Evolutionary conservation across 1,284 basidiomycete genomes (phyloP).

Genomic region (Sparassis latifolia): DNA sequence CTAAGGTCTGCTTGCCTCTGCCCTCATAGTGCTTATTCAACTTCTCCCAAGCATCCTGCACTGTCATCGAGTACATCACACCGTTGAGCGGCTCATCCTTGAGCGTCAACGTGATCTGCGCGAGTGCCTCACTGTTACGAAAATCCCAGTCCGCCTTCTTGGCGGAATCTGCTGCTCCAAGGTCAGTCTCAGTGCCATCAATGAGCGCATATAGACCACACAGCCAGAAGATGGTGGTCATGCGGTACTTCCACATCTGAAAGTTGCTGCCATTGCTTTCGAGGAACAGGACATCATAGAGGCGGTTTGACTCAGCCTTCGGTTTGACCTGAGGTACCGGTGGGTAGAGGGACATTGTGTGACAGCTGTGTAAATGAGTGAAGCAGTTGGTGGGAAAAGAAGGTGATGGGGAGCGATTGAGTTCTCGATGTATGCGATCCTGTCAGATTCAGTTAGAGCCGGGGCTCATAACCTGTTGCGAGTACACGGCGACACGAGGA

Average conservation of each 20-base stretch:
- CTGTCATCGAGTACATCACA: slow-evolving; percentile 7
- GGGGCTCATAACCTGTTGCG: no score
- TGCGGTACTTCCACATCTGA: slow-evolving; percentile 14
- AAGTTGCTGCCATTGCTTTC: slow-evolving; percentile 16
- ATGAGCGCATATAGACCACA: slow-evolving; percentile 7
- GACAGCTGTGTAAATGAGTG: no score
- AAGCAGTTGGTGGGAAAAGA: no score
- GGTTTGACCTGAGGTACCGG: no score
- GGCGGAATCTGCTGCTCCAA: neutral
- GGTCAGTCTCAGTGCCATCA: neutral
- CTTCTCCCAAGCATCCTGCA: slow-evolving; percentile 11
- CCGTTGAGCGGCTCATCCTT: slow-evolving; percentile 15
- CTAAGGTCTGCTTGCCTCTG: slow-evolving; percentile 14
- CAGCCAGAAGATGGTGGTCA: slow-evolving; percentile 11
- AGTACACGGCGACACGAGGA: no score
- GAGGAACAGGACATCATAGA: slow-evolving; percentile 12
- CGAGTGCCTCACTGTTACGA: slow-evolving; percentile 9
- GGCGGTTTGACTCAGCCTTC: slow-evolving; percentile 5
- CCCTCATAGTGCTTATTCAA: slow-evolving; percentile 12
- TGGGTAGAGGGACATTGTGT: no score
- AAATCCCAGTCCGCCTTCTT: neutral
- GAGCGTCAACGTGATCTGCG: slow-evolving; percentile 17
- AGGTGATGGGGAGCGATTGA: no score
- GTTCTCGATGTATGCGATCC: no score
- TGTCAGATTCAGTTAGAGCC: no score